A percentile compares a stretch with the other conserved stretches of the same genome.
Conservation (phyloP, 306 rosid genomes). For the Prosopis cineraria region DNA sequence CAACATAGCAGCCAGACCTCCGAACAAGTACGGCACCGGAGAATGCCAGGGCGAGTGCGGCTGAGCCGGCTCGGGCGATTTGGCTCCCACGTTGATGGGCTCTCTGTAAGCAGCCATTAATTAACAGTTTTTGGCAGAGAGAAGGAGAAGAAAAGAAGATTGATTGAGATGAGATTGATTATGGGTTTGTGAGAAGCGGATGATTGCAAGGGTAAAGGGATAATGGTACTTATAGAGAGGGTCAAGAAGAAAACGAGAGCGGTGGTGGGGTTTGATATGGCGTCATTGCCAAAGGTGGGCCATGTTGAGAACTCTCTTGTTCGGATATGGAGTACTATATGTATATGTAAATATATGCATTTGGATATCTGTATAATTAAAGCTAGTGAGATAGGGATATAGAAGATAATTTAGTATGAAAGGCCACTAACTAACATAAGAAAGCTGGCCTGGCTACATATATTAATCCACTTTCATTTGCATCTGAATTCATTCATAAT, state of each 20-base stretch:
- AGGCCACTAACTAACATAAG: too few relatives aligned
- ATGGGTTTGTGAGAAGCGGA: not conserved
- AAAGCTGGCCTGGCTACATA: too few relatives aligned
- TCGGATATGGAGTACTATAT: not conserved
- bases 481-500: too few relatives aligned
- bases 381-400: not conserved
- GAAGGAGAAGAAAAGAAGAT: not conserved
- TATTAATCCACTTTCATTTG: too few relatives aligned
- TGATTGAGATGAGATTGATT: not conserved
- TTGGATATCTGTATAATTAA: not conserved
- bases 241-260: not conserved
- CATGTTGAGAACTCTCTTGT: not conserved
- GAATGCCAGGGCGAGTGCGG: slow-evolving; percentile 92
- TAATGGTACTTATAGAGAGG: not conserved
- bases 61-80: slow-evolving; percentile 39
- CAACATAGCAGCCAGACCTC: slow-evolving; percentile 91
- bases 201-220: not conserved
- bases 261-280: not conserved
- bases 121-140: not conserved
- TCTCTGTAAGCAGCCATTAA: slow-evolving; percentile 68
- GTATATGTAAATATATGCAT: not conserved
- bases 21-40: slow-evolving; percentile 89
- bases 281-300: not conserved
- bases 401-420: not conserved
- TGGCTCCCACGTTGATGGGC: slow-evolving; percentile 50